These are phyloP conservation scores for Paxillus involutus DNA, from an alignment of 768 basidiomycete species.

Conservation along the genomic window DNA sequence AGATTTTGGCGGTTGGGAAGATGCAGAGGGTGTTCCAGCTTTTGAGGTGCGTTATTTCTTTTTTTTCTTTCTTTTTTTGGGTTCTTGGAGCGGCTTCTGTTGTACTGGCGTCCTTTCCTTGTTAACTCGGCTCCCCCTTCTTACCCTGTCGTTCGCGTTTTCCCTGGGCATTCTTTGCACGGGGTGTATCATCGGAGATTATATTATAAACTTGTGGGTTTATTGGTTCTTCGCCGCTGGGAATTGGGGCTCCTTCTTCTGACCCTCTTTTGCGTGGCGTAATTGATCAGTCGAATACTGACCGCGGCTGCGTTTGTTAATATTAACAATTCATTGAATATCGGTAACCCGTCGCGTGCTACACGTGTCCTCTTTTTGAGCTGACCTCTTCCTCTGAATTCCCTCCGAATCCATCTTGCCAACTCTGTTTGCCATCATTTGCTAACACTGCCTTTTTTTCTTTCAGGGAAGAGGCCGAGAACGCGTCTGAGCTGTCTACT, in stretches of 20 bases:
- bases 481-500: slow-evolving; percentile 61
- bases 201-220: background rate
- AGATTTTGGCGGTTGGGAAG: slow-evolving; percentile 89
- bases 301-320: too few relatives aligned
- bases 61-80: background rate
- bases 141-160: too few relatives aligned
- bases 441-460: background rate
- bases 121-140: background rate
- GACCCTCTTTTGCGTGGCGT: too few relatives aligned
- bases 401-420: background rate
- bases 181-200: too few relatives aligned
- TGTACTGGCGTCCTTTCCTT: background rate
- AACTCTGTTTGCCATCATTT: background rate
- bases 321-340: background rate
- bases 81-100: background rate
- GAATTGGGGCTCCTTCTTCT: background rate
- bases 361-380: background rate
- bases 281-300: too few relatives aligned
- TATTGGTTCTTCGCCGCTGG: too few relatives aligned
- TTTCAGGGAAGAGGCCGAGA: slow-evolving; percentile 75
- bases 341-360: background rate
- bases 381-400: background rate
- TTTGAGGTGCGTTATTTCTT: slow-evolving; percentile 61
- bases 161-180: too few relatives aligned
- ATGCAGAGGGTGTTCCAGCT: slow-evolving; percentile 91